Conservation (phyloP, 78 protist genomes). For the Cavenderia fasciculata region DNA sequence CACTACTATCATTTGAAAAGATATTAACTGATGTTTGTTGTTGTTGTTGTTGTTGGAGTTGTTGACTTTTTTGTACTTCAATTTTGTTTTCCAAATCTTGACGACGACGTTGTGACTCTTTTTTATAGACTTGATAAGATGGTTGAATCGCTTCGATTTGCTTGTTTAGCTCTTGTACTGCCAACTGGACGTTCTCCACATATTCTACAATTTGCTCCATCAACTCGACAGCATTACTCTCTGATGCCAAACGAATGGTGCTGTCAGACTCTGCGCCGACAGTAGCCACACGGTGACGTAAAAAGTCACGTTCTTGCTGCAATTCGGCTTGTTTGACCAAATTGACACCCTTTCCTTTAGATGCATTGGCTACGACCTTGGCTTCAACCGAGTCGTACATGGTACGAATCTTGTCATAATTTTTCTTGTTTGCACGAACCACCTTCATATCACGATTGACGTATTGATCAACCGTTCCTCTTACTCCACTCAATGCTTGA, state of each 20-base stretch:
- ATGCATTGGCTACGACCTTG: constrained; percentile 19
- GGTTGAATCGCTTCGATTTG: constrained; percentile 41
- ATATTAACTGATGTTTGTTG: neutral
- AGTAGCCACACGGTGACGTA: neutral
- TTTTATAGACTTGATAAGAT: constrained; percentile 11
- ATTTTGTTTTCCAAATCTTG: constrained; percentile 33
- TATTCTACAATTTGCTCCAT: constrained; percentile 73
- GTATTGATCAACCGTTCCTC: constrained; percentile 57
- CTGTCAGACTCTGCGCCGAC: constrained; percentile 42
- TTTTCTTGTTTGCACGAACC: constrained; percentile 35
- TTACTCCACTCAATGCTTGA: constrained; percentile 40
- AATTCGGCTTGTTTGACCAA: constrained; percentile 67
- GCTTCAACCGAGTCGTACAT: constrained; percentile 39
- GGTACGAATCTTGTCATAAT: constrained; percentile 39
- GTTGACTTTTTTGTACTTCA: constrained; percentile 34
- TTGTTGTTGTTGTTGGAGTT: neutral
- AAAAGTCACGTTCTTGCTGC: constrained; percentile 67
- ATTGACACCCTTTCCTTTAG: constrained; percentile 62
- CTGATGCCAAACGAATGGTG: constrained; percentile 39
- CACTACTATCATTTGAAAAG: neutral
- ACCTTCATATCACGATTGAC: constrained; percentile 54
- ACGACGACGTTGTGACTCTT: constrained; percentile 30
- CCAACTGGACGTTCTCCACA: constrained; percentile 35
- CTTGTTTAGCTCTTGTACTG: neutral
- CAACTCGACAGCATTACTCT: constrained; percentile 41